A percentile compares a stretch with the other conserved stretches of the same genome.
phyloP scores from a whole-genome alignment of 1,139 yeast genomes.

The Kodamaea anthophila region DNA sequence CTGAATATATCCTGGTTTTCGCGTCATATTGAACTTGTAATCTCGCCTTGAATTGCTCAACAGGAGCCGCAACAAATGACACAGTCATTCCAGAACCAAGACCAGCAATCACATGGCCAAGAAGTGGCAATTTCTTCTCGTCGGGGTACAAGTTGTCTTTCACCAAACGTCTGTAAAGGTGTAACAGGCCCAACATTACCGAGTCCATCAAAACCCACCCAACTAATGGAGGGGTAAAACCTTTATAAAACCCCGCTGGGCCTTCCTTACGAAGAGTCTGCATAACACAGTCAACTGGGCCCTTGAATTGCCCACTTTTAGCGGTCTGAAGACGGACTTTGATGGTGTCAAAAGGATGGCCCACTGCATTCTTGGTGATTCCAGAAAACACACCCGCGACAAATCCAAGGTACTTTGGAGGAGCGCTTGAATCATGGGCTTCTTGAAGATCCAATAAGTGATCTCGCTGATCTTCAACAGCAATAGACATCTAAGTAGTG shows the following conservation, averaged over 20 bases:
- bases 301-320: slow-evolving; percentile 60
- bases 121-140: slow-evolving; percentile 56
- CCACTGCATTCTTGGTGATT: slow-evolving; percentile 79
- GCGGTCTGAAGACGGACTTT: slow-evolving; percentile 87
- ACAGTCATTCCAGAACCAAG: slow-evolving; percentile 90
- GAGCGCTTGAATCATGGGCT: slow-evolving; percentile 18
- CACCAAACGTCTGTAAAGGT: slow-evolving; percentile 63
- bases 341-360: slow-evolving; percentile 90
- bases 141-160: slow-evolving; percentile 57
- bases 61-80: slow-evolving; percentile 89
- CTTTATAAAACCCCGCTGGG: slow-evolving; percentile 69
- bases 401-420: slow-evolving; percentile 65
- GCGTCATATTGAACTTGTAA: slow-evolving; percentile 88
- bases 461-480: slow-evolving; percentile 10
- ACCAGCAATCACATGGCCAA: slow-evolving; percentile 71
- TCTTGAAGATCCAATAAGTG: slow-evolving; percentile 5
- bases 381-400: slow-evolving; percentile 88
- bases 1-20: slow-evolving; percentile 57
- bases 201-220: slow-evolving; percentile 95
- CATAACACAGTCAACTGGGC: slow-evolving; percentile 74
- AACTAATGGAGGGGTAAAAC: slow-evolving; percentile 85
- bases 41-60: slow-evolving; percentile 83
- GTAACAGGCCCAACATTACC: slow-evolving; percentile 81
- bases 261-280: slow-evolving; percentile 76
- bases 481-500: slow-evolving; percentile 8